Conservation (phyloP, 2,329 filamentous ascomycete genomes). For the Pseudogymnoascus destructans region DNA sequence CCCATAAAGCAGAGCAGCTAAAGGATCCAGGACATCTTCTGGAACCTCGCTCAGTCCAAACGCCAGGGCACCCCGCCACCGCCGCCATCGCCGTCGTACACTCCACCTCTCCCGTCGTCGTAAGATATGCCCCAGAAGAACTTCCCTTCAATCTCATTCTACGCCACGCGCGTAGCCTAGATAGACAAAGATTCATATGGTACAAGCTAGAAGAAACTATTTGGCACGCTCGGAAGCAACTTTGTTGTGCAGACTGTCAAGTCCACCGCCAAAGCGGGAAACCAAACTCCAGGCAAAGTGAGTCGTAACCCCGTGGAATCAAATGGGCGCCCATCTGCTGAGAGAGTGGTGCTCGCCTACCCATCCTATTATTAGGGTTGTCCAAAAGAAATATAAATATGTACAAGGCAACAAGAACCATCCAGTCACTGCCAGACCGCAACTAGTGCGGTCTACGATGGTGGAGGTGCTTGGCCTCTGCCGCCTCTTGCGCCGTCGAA, state of each 20-base stretch:
- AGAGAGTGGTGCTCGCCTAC: conserved; percentile 15
- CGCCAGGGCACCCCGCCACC: not conserved
- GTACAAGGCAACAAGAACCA: conserved; percentile 22
- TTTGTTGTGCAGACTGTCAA: conserved; percentile 20
- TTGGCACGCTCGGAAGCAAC: conserved; percentile 18
- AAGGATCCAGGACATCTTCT: conserved; percentile 16
- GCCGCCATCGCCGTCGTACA: conserved; percentile 19
- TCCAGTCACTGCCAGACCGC: conserved; percentile 12
- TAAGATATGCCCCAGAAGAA: conserved; percentile 18
- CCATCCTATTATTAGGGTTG: conserved; percentile 15
- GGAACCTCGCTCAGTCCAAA: conserved; percentile 6
- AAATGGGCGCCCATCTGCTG: conserved; percentile 19
- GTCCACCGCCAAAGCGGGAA: conserved; percentile 17
- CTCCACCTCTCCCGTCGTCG: conserved; percentile 18
- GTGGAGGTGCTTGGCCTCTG: conserved; percentile 21
- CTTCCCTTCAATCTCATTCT: conserved; percentile 19
- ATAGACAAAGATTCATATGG: conserved; percentile 23
- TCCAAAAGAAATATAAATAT: conserved; percentile 22
- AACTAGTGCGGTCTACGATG: conserved; percentile 19
- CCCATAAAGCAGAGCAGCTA: conserved; percentile 19
- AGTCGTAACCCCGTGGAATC: conserved; percentile 25
- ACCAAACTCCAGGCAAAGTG: conserved; percentile 17
- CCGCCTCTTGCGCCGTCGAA: conserved; percentile 24
- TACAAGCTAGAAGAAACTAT: conserved; percentile 25
- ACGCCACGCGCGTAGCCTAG: conserved; percentile 21